Percentiles rank a stretch among this genome's conserved stretches.
Conservation (phyloP, 257 asterid species). For the Ajuga chamaepitys region DNA sequence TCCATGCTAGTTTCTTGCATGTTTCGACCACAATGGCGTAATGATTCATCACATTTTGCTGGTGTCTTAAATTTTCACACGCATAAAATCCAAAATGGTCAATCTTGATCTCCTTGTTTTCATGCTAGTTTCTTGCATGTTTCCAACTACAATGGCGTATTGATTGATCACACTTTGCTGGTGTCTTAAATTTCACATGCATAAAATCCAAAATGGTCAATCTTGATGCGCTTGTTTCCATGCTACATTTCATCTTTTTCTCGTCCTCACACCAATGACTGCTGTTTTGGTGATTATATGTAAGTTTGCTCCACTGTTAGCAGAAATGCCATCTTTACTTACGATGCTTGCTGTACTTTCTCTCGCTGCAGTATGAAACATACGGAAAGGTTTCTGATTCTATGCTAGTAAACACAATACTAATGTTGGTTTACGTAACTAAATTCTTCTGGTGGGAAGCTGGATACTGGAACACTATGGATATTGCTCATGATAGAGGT, state of each 20-base stretch:
- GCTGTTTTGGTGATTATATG: not conserved
- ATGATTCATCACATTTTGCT: not conserved
- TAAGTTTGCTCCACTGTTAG: not conserved
- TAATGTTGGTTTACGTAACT: conserved; percentile 82
- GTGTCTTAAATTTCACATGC: too few relatives aligned
- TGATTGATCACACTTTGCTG: too few relatives aligned
- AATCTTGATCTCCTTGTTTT: not conserved
- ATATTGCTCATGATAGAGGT: conserved; percentile 99
- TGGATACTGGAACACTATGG: conserved; percentile 99
- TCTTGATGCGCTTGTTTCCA: not conserved
- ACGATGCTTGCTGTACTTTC: conserved; percentile 6
- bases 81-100: not conserved
- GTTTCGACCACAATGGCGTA: not conserved
- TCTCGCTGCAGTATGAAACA: conserved; percentile 60
- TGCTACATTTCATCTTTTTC: not conserved
- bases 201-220: not conserved
- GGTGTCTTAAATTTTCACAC: too few relatives aligned
- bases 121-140: too few relatives aligned
- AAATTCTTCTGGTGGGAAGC: conserved; percentile 99
- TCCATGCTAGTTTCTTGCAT: not conserved
- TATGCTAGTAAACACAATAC: conserved; percentile 71
- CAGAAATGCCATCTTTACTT: conserved; percentile 9
- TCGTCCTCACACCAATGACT: not conserved
- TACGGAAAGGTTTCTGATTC: conserved; percentile 75
- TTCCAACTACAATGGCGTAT: too few relatives aligned